Conservation (phyloP, 345 rosid genomes). For the Eucalyptus cloeziana region DNA sequence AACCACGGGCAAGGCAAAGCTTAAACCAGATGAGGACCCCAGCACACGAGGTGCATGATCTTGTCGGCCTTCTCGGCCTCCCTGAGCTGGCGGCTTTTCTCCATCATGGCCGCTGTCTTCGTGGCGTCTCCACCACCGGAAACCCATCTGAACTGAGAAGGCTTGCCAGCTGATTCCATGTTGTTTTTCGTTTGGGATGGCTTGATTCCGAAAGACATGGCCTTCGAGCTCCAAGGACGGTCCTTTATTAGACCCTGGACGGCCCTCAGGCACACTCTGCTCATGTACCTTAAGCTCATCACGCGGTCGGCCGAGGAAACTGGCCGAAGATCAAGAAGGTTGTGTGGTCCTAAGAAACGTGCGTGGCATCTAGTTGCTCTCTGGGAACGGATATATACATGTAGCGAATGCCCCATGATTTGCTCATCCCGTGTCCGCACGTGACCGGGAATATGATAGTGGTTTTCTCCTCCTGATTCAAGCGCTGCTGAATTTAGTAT, state of each 20-base stretch:
- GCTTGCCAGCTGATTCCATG: not conserved
- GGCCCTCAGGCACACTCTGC: not conserved
- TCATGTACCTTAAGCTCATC: not conserved
- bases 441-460: not conserved
- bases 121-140: not conserved
- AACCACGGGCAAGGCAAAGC: too few relatives aligned
- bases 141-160: not conserved
- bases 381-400: not conserved
- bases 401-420: not conserved
- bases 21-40: slow-evolving; percentile 3
- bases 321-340: not conserved
- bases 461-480: not conserved
- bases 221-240: not conserved
- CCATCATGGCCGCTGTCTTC: not conserved
- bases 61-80: slow-evolving; percentile 4
- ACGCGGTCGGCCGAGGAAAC: not conserved
- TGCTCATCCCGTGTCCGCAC: not conserved
- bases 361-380: not conserved
- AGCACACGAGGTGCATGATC: slow-evolving; percentile 4
- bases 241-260: not conserved
- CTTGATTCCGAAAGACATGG: not conserved
- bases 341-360: not conserved
- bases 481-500: not conserved
- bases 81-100: not conserved
- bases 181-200: not conserved